Conservation (phyloP, 192 early-diverging fungal genomes). For the Coemansia sp. region DNA sequence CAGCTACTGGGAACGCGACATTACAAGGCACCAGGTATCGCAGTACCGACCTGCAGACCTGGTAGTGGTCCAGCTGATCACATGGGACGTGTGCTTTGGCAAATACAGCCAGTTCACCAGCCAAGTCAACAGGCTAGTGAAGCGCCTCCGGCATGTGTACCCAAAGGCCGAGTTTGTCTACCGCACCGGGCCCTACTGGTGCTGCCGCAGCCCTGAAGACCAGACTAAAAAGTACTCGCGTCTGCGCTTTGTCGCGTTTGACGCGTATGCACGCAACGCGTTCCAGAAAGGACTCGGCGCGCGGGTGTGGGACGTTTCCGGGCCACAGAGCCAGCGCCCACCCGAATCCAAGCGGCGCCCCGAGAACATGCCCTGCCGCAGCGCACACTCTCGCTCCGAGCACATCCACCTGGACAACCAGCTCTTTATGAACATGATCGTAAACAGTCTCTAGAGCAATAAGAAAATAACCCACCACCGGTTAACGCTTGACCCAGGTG, state of each 20-base stretch:
- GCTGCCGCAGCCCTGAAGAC: constrained; percentile 23
- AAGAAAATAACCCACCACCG: neutral
- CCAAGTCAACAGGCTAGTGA: constrained; percentile 4
- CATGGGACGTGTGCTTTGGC: constrained; percentile 35
- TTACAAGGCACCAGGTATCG: neutral
- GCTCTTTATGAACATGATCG: constrained; percentile 34
- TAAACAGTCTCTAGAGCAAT: constrained; percentile 3
- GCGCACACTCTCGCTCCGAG: constrained; percentile 27
- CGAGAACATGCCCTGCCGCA: constrained; percentile 34
- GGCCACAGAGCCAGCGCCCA: constrained; percentile 1
- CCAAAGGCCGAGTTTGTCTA: constrained; percentile 25
- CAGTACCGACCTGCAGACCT: constrained; percentile 5
- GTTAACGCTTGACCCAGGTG: constrained; percentile 68
- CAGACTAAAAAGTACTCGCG: constrained; percentile 24
- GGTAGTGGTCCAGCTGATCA: constrained; percentile 30
- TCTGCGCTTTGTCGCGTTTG: constrained; percentile 24
- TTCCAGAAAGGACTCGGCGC: constrained; percentile 15
- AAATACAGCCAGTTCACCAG: constrained; percentile 1
- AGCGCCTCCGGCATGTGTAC: constrained; percentile 16
- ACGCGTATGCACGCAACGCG: constrained; percentile 6
- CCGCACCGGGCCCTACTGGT: constrained; percentile 33
- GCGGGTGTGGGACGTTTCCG: constrained; percentile 21
- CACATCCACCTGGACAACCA: constrained; percentile 37
- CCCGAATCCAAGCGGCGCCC: constrained; percentile 20
- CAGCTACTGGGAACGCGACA: constrained; percentile 39